Conservation (phyloP, 306 rosid genomes). For the Pachyrhizus erosus region DNA sequence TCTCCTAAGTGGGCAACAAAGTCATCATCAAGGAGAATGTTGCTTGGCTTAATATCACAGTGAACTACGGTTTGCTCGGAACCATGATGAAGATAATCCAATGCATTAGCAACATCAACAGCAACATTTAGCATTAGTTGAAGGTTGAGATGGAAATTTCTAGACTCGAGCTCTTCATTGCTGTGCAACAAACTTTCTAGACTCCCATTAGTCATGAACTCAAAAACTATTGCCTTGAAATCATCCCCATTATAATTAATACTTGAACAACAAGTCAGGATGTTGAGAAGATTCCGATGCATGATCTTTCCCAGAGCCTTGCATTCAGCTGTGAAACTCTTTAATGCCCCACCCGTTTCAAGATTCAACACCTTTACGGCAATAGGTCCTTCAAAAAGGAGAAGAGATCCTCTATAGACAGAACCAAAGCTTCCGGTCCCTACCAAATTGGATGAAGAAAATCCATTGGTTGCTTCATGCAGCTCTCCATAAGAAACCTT, state of each 20-base stretch:
- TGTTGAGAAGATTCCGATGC: conserved; percentile 44
- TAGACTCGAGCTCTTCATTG: neutral
- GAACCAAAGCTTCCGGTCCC: conserved; percentile 50
- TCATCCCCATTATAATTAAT: conserved; percentile 41
- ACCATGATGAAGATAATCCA: conserved; percentile 55
- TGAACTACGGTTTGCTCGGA: conserved; percentile 46
- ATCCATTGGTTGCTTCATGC: conserved; percentile 53
- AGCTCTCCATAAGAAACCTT: conserved; percentile 49
- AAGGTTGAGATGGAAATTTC: conserved; percentile 13
- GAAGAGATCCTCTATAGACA: conserved; percentile 48
- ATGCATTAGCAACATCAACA: conserved; percentile 53
- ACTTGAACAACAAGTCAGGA: conserved; percentile 47
- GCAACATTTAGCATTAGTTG: conserved; percentile 40
- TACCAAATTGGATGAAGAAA: conserved; percentile 44
- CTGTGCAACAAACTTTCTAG: conserved; percentile 44
- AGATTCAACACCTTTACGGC: conserved; percentile 51
- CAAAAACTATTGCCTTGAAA: conserved; percentile 48
- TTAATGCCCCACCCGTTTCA: conserved; percentile 42
- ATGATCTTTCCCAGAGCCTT: conserved; percentile 31
- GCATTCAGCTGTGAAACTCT: conserved; percentile 52
- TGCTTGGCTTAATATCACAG: conserved; percentile 61
- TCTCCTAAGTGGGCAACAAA: conserved; percentile 51
- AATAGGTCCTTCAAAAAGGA: conserved; percentile 7
- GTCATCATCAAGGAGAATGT: conserved; percentile 49
- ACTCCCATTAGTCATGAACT: conserved; percentile 53